Conservation (phyloP, 2,329 filamentous ascomycete species). For the Epicoccum nigrum region DNA sequence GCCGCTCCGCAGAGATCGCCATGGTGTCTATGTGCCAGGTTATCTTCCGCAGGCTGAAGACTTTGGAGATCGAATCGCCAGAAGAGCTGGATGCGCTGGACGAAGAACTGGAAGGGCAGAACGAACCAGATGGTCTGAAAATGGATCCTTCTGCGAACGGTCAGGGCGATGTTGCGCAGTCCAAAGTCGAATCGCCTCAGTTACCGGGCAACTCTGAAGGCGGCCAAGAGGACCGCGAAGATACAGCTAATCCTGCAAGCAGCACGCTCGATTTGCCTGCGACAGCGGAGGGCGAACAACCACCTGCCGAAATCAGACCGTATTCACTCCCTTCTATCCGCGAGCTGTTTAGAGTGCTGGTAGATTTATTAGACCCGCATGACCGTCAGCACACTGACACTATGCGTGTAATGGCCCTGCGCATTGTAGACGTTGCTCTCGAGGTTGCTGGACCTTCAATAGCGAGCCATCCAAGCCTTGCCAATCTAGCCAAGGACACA, state of each 20-base stretch:
- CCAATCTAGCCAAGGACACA: slow-evolving; percentile 86
- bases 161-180: slow-evolving; percentile 54
- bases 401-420: slow-evolving; percentile 95
- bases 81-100: slow-evolving; percentile 71
- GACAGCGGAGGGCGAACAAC: slow-evolving; percentile 52
- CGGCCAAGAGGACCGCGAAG: slow-evolving; percentile 45
- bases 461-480: slow-evolving; percentile 86
- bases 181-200: slow-evolving; percentile 45
- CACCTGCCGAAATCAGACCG: slow-evolving; percentile 70
- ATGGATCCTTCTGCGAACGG: slow-evolving; percentile 81
- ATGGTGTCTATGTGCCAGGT: slow-evolving; percentile 99
- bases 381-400: slow-evolving; percentile 91
- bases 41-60: slow-evolving; percentile 91
- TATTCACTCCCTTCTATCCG: slow-evolving; percentile 94
- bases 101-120: slow-evolving; percentile 67
- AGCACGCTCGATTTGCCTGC: slow-evolving; percentile 53
- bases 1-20: slow-evolving; percentile 89
- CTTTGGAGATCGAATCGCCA: slow-evolving; percentile 77
- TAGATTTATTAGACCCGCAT: slow-evolving; percentile 91
- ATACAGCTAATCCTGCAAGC: slow-evolving; percentile 47
- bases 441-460: slow-evolving; percentile 97
- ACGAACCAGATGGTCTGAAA: slow-evolving; percentile 71
- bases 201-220: slow-evolving; percentile 42
- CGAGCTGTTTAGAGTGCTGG: slow-evolving; percentile 90
- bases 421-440: slow-evolving; percentile 95